Conservation (phyloP, 1,284 basidiomycete genomes). For the Megacollybia platyphylla region DNA sequence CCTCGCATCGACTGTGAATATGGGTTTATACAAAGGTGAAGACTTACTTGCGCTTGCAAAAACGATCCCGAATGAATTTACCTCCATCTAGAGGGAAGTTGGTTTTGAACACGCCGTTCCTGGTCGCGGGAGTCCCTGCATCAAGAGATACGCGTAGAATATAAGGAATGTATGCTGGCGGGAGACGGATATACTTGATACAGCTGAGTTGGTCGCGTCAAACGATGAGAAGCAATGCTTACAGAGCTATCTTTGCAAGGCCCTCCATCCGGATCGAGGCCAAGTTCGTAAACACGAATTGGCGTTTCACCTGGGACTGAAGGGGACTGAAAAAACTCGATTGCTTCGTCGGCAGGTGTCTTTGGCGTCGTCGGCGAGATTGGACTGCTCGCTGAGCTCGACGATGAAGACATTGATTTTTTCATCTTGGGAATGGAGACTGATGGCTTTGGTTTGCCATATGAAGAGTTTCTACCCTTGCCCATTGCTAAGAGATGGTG, state of each 20-base stretch:
- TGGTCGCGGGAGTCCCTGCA: slow-evolving; percentile 79
- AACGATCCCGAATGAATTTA: slow-evolving; percentile 66
- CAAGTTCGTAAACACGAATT: slow-evolving; percentile 76
- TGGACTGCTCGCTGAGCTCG: slow-evolving; percentile 10
- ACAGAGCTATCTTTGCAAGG: slow-evolving; percentile 77
- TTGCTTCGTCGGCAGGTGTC: slow-evolving; percentile 85
- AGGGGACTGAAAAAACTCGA: slow-evolving; percentile 72
- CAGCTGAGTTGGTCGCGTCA: background rate
- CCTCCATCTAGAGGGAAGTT: slow-evolving; percentile 92
- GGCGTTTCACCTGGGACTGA: slow-evolving; percentile 41
- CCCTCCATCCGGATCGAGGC: slow-evolving; percentile 80
- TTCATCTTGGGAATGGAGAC: slow-evolving; percentile 7
- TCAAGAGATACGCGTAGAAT: slow-evolving; percentile 81
- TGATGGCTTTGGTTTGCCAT: slow-evolving; percentile 4
- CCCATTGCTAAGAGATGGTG: slow-evolving; percentile 6
- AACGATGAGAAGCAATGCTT: slow-evolving; percentile 18
- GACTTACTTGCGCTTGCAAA: slow-evolving; percentile 66
- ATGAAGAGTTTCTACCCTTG: slow-evolving; percentile 4
- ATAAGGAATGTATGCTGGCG: slow-evolving; percentile 82
- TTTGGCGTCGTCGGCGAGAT: slow-evolving; percentile 41
- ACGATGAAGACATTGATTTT: slow-evolving; percentile 7
- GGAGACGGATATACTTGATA: slow-evolving; percentile 82
- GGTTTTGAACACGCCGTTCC: slow-evolving; percentile 83
- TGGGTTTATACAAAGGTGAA: background rate
- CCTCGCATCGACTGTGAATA: slow-evolving; percentile 21